These are phyloP conservation scores for Lactifluus hygrophoroides DNA, from an alignment of 768 basidiomycete genomes.

Conservation along the genomic window DNA sequence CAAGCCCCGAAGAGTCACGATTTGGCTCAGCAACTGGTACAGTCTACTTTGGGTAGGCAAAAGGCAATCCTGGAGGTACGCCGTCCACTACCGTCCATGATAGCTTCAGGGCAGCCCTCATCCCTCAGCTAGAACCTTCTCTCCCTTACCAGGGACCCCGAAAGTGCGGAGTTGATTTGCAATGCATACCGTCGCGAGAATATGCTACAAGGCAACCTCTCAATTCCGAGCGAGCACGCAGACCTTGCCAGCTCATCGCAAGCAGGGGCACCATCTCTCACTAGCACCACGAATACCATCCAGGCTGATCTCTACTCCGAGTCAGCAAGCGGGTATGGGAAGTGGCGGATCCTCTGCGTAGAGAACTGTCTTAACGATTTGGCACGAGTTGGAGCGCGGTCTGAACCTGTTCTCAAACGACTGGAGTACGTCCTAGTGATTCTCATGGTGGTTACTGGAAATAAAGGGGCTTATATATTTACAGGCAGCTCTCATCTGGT, in stretches of 20 bases:
- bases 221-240: neutral
- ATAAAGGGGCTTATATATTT: neutral
- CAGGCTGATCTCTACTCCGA: slow-evolving; percentile 11
- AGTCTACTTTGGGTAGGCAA: neutral
- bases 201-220: slow-evolving; percentile 2
- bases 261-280: neutral
- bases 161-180: neutral
- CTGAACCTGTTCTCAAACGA: neutral
- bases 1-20: neutral
- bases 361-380: neutral
- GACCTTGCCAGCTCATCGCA: neutral
- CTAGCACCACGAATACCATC: neutral
- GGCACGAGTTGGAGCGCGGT: neutral
- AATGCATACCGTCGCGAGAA: slow-evolving; percentile 8
- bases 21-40: neutral
- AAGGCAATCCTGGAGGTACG: neutral
- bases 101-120: neutral
- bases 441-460: neutral
- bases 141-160: neutral
- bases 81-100: no score
- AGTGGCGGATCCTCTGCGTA: slow-evolving; percentile 9
- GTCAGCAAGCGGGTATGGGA: neutral
- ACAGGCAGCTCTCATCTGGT: slow-evolving; percentile 13
- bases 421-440: neutral
- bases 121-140: neutral